Evolutionary conservation across 345 rosid species (phyloP), one percentile per base, ranked within the genome.

Genomic region (Populus deltoides): DNA sequence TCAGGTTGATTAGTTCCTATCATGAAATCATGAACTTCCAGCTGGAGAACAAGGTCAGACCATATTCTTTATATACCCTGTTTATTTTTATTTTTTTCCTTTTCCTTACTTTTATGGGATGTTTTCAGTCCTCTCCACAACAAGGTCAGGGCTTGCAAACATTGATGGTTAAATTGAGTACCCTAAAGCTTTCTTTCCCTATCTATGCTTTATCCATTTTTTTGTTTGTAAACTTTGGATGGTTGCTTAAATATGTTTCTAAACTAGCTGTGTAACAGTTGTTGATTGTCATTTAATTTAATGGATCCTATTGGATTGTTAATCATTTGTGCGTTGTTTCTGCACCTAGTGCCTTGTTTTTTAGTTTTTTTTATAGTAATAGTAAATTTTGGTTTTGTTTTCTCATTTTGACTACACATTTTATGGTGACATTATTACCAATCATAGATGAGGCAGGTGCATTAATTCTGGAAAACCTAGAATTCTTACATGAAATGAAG

Each of bases 1-100:
- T 92, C 84, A 92, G 90, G 84, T 83, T 92, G 85, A 91, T 97
- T 88, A 90, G 93, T 80, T 91, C 97, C 47, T 94, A 91, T 88
- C 86, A 91, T 85, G 89, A 91, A 86, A 94, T 97, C 83, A 90
- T 94, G 99, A 86, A 84, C 88, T 92, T 91, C 79, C 82, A 79
- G 83, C 85, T 87, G 74, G 91, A 93, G 81, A 77, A 84, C 66
- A 82, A 86, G 97, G 97, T 94, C 51, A 33, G 73, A 49, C 43
- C 80, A 39, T 66, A 35, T 81, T 74, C 80, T 82, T 78, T 70
- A 68, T 39, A 31, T 75, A 29, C 27, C 66, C 18, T 74, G 12
- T 59, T 70, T 73, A 4, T 4, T 33, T 33, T 33, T 33, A 33
- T 71, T 43, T 27, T 13, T 24, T 33, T 62, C 66, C 33, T 75